Evolutionary conservation across 768 basidiomycete species (phyloP).

Genomic region (Lactifluus echinatus): DNA sequence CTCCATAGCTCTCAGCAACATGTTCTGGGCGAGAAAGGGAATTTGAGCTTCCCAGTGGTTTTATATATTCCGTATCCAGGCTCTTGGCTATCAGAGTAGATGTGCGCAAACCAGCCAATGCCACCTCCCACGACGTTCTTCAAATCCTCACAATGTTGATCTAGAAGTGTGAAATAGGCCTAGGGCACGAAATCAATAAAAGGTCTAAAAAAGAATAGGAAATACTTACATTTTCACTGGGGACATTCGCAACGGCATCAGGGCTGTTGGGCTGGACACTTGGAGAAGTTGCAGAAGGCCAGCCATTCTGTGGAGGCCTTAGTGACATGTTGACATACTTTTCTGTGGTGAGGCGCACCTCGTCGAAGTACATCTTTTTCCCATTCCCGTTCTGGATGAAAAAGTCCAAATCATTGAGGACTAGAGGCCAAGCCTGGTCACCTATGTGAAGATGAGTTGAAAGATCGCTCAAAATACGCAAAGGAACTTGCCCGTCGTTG

Average conservation of each 20-base stretch:
- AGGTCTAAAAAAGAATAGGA: neutral
- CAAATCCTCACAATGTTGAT: slow-evolving; percentile 53
- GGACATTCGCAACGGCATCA: slow-evolving; percentile 48
- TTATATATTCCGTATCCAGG: slow-evolving; percentile 68
- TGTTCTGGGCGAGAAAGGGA: slow-evolving; percentile 53
- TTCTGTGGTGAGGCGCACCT: slow-evolving; percentile 34
- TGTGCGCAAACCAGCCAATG: slow-evolving; percentile 80
- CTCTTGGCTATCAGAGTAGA: slow-evolving; percentile 58
- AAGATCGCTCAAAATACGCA: neutral
- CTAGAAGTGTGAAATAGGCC: slow-evolving; percentile 61
- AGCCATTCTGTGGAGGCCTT: slow-evolving; percentile 50
- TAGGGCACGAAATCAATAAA: slow-evolving; percentile 22
- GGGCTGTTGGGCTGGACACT: slow-evolving; percentile 60
- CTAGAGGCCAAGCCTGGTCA: slow-evolving; percentile 52
- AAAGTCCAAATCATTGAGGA: slow-evolving; percentile 52
- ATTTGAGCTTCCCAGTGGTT: slow-evolving; percentile 43
- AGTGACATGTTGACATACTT: neutral
- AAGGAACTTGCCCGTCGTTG: slow-evolving; percentile 41
- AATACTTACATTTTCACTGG: slow-evolving; percentile 43
- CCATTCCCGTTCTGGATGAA: slow-evolving; percentile 53
- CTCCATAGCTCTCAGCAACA: slow-evolving; percentile 37
- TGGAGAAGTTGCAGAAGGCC: slow-evolving; percentile 57
- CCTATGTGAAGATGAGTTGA: slow-evolving; percentile 29
- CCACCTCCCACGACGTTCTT: slow-evolving; percentile 55
- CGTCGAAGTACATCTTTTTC: slow-evolving; percentile 69